These are phyloP conservation scores for Prosopis cineraria DNA, from an alignment of 306 rosid species.

Conservation along the genomic window DNA sequence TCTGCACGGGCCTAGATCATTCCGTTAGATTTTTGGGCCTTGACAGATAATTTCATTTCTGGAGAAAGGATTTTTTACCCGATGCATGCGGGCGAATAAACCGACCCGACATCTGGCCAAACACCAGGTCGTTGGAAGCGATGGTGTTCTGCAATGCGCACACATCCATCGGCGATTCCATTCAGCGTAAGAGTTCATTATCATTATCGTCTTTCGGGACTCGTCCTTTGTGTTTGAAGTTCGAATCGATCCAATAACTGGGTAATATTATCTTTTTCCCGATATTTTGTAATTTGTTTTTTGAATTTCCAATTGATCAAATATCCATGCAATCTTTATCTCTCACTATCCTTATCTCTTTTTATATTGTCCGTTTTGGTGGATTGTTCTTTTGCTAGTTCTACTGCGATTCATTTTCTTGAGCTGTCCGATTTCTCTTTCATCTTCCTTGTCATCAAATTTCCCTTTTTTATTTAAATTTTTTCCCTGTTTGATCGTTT, in stretches of 20 bases:
- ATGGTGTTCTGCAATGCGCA: neutral
- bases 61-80: neutral
- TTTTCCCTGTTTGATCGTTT: neutral
- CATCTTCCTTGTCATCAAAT: neutral
- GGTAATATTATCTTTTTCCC: neutral
- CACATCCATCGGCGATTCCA: neutral
- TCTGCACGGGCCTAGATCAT: neutral
- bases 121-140: neutral
- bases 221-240: neutral
- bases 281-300: neutral
- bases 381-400: neutral
- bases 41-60: neutral
- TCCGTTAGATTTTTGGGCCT: neutral
- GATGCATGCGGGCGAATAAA: neutral
- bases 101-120: slow-evolving; percentile 1
- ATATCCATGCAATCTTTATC: neutral
- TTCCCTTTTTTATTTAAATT: neutral
- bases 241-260: neutral
- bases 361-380: neutral
- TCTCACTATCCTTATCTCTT: neutral
- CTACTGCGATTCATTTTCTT: neutral
- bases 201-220: neutral
- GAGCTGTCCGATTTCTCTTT: no score
- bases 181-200: neutral
- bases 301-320: neutral